Base-by-base conservation (phyloP, 768 basidiomycete genomes). In the Pisolithus orientalis region DNA sequence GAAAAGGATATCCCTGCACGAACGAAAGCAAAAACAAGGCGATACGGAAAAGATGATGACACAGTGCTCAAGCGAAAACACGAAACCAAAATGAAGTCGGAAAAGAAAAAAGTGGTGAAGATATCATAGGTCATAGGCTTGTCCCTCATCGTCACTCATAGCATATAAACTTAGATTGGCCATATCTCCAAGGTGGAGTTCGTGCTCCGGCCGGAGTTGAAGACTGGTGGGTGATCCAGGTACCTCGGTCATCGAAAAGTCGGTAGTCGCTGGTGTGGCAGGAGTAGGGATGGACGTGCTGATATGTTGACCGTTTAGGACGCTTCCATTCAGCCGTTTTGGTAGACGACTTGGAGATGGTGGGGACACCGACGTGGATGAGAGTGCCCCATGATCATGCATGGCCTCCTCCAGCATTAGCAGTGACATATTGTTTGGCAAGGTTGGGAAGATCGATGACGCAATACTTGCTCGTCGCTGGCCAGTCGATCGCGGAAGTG, bases 351-450 rank as follows among this genome's bases (percentile, higher is more conserved):
- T 69, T 1, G 70, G 70, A 5, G 72, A 69, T 7, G 65, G 60
- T 1, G 74, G 66, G 5, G 69, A 69, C 1, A 61, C 55, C 6
- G 70, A 66, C 5, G 44, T 25, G 2, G 65, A 59, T 17, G 47
- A 56, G 5, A 51, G 27, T 3, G 49, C 44, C 32, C 57, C 63
- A 28, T 59, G 46, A 37, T 43, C 62, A 14, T 57, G 59, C 59
- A 63, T 59, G 21, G 53, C 21, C 32, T 65, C 66, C 51, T 67
- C 76, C 21, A 71, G 67, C 65, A 79, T 68, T 1, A 90, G 68
- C 76, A 90, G 75, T 17, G 85, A 78, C 88, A 90, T 90, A 59
- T 88, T 87, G 42, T 77, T 72, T 0, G 88, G 88, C 10, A 81
- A 74, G 3, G 71, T 67, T 8, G 79, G 82, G 60, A 90, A 90